Conservation (phyloP, 441 rosid genomes). For the Pelargonium exstipulatum region DNA sequence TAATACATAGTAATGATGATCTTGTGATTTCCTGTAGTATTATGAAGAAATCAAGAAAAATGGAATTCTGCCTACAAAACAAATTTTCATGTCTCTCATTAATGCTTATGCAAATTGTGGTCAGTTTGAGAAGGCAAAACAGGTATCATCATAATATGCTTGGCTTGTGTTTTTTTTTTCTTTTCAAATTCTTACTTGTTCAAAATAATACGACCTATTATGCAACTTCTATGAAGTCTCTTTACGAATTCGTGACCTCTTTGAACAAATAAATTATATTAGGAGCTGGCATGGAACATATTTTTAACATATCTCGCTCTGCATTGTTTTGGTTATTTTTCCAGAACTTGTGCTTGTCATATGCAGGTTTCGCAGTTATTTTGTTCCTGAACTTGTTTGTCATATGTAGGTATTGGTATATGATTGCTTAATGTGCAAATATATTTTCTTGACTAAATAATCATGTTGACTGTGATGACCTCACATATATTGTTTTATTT, state of each 20-base stretch:
- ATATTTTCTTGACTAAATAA: background rate
- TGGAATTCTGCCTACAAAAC: slow-evolving; percentile 48
- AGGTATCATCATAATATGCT: slow-evolving; percentile 36
- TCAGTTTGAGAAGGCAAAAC: slow-evolving; percentile 74
- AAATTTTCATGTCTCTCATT: slow-evolving; percentile 57
- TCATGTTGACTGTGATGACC: background rate
- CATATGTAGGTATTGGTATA: no score
- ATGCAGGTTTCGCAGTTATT: background rate
- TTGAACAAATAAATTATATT: background rate
- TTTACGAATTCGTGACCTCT: background rate
- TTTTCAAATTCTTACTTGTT: background rate
- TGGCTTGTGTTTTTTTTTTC: slow-evolving; percentile 3
- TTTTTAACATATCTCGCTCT: background rate
- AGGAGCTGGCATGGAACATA: background rate
- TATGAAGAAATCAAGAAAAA: slow-evolving; percentile 39
- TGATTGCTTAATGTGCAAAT: background rate
- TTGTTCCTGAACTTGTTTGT: no score
- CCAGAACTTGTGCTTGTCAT: background rate
- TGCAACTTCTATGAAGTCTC: background rate
- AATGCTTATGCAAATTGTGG: slow-evolving; percentile 67
- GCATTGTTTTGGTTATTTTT: background rate
- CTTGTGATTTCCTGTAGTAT: slow-evolving; percentile 42
- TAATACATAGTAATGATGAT: background rate
- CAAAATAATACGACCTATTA: background rate
- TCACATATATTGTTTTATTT: slow-evolving; percentile 18